These are phyloP conservation scores for Rostrohypoxylon terebratum DNA, from an alignment of 495 filamentous ascomycete genomes.

Conservation along the genomic window DNA sequence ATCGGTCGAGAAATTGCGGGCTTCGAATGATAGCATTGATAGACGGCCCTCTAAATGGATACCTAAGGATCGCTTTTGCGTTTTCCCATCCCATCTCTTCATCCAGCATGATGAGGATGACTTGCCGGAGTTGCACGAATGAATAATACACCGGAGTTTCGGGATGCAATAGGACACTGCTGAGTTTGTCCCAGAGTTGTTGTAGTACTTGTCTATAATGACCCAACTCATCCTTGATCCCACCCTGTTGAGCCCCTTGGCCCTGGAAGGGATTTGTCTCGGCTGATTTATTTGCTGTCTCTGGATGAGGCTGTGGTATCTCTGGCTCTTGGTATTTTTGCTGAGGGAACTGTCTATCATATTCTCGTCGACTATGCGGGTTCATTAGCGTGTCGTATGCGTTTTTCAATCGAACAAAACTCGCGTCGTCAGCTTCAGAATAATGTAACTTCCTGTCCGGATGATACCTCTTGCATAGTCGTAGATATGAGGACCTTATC, in stretches of 20 bases:
- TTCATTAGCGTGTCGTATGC: constrained; percentile 14
- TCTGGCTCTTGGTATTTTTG: neutral
- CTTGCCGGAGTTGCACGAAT: neutral
- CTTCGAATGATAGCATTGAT: neutral
- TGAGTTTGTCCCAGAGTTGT: neutral
- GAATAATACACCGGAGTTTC: neutral
- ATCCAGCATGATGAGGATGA: neutral
- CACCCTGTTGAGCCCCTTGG: neutral
- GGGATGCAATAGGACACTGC: neutral
- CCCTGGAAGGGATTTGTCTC: neutral
- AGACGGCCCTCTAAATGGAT: neutral
- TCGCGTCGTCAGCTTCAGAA: neutral
- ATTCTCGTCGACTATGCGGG: neutral
- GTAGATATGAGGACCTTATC: constrained; percentile 5
- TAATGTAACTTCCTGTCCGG: neutral
- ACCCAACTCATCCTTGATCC: neutral
- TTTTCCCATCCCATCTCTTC: neutral
- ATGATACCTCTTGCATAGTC: constrained; percentile 13
- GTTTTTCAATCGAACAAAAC: constrained; percentile 17
- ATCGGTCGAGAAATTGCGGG: neutral
- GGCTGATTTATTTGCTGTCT: neutral
- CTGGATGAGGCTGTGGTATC: neutral
- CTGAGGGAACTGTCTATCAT: constrained; percentile 7
- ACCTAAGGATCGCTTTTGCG: neutral
- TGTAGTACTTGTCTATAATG: neutral